These are phyloP conservation scores for Suillus weaverae DNA, from an alignment of 768 basidiomycete genomes.

Conservation along the genomic window DNA sequence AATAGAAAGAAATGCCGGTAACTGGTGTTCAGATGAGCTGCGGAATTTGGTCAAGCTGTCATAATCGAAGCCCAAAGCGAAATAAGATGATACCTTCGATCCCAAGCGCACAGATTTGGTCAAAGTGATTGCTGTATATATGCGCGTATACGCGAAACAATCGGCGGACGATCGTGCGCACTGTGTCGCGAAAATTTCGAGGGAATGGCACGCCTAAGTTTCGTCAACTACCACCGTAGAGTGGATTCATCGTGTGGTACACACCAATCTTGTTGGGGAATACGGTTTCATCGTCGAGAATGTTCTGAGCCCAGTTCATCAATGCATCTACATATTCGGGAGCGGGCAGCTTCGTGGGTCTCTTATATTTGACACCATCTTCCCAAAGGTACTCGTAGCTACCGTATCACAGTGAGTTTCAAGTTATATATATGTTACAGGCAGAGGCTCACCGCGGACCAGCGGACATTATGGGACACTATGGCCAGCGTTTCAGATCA, in stretches of 20 bases:
- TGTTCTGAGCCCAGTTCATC: constrained; percentile 97
- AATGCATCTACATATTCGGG: constrained; percentile 96
- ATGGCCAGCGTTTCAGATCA: constrained; percentile 13
- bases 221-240: constrained; percentile 8
- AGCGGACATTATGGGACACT: constrained; percentile 98
- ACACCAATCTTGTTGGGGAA: constrained; percentile 96
- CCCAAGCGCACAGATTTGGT: constrained; percentile 95
- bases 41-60: constrained; percentile 4
- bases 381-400: constrained; percentile 97
- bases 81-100: constrained; percentile 75
- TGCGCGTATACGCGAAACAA: constrained; percentile 98
- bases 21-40: constrained; percentile 97
- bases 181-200: constrained; percentile 83
- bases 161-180: constrained; percentile 88
- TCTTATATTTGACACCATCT: constrained; percentile 83
- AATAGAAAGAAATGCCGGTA: constrained; percentile 98
- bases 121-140: constrained; percentile 98
- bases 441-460: constrained; percentile 71
- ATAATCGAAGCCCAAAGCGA: neutral
- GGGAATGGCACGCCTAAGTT: constrained; percentile 84
- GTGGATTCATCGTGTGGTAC: constrained; percentile 8
- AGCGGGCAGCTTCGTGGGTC: constrained; percentile 90
- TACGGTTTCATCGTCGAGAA: constrained; percentile 87
- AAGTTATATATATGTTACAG: neutral
- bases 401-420: constrained; percentile 11